A percentile compares a stretch with the other conserved stretches of the same genome.
phyloP scores from a whole-genome alignment of 768 basidiomycete genomes.

The Cystobasidiopsis lactophilus region DNA sequence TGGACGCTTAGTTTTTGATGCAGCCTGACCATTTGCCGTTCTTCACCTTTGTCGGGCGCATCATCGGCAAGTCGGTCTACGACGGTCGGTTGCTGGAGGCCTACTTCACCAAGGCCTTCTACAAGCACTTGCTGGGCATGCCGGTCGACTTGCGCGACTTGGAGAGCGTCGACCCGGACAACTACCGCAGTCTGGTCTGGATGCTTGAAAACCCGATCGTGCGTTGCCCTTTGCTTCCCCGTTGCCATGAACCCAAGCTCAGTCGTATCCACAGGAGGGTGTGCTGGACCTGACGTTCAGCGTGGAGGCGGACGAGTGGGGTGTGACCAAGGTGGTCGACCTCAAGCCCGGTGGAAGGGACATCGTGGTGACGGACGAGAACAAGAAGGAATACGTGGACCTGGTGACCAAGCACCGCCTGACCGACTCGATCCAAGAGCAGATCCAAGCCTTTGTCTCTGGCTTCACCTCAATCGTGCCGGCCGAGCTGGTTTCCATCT shows the following conservation, averaged over 20 bases:
- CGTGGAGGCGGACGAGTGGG: constrained; percentile 94
- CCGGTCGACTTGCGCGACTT: constrained; percentile 89
- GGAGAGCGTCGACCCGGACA: constrained; percentile 94
- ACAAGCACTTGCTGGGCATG: constrained; percentile 81
- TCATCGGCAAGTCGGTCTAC: constrained; percentile 94
- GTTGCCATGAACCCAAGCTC: not conserved
- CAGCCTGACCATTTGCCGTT: constrained; percentile 88
- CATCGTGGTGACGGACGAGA: constrained; percentile 81
- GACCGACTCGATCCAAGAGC: constrained; percentile 81
- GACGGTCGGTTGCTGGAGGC: constrained; percentile 90
- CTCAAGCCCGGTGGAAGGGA: constrained; percentile 66
- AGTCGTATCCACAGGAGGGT: constrained; percentile 32
- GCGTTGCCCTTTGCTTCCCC: not conserved
- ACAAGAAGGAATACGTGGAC: constrained; percentile 88
- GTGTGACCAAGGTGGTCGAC: constrained; percentile 64
- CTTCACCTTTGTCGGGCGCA: constrained; percentile 95
- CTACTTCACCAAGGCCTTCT: constrained; percentile 89
- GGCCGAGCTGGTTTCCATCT: constrained; percentile 81
- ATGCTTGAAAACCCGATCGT: constrained; percentile 75
- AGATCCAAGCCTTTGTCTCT: constrained; percentile 66
- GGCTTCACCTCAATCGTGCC: constrained; percentile 98
- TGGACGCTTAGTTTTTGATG: constrained; percentile 22
- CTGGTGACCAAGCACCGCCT: constrained; percentile 83
- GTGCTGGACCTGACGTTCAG: constrained; percentile 75
- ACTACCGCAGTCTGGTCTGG: constrained; percentile 95